phyloP scores from a whole-genome alignment of 495 filamentous ascomycete genomes.

The Cercophora sp. region DNA sequence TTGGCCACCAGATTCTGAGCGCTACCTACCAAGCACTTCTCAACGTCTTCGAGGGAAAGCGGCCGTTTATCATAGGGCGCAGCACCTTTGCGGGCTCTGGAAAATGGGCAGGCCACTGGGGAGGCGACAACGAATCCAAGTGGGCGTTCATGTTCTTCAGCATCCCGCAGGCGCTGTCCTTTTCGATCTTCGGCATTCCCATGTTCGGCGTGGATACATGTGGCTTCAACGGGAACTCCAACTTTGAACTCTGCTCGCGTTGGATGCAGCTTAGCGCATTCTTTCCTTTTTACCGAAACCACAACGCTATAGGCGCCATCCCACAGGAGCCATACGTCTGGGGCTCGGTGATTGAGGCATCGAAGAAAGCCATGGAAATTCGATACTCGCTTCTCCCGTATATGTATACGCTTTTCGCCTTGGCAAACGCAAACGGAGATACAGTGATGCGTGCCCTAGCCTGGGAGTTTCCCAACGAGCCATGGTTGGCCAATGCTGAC shows the following conservation, averaged over 20 bases:
- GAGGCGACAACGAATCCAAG: slow-evolving; percentile 70
- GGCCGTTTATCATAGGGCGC: slow-evolving; percentile 83
- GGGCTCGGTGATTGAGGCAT: slow-evolving; percentile 63
- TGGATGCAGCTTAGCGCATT: slow-evolving; percentile 88
- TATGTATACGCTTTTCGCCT: slow-evolving; percentile 75
- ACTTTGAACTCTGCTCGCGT: slow-evolving; percentile 72
- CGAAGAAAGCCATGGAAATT: slow-evolving; percentile 65
- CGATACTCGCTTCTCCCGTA: slow-evolving; percentile 74
- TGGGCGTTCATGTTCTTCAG: slow-evolving; percentile 72
- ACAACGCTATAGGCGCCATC: slow-evolving; percentile 61
- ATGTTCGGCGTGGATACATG: slow-evolving; percentile 87
- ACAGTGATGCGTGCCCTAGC: slow-evolving; percentile 78
- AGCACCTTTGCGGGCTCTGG: slow-evolving; percentile 78
- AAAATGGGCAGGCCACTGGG: slow-evolving; percentile 84
- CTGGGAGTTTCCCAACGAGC: slow-evolving; percentile 82
- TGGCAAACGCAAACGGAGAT: slow-evolving; percentile 61
- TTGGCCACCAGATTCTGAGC: slow-evolving; percentile 69
- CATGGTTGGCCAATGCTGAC: slow-evolving; percentile 61
- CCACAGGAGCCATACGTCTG: slow-evolving; percentile 76
- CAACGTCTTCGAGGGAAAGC: slow-evolving; percentile 56
- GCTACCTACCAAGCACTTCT: slow-evolving; percentile 75
- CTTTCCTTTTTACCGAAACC: slow-evolving; percentile 87
- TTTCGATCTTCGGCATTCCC: slow-evolving; percentile 78
- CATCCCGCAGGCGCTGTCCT: slow-evolving; percentile 76
- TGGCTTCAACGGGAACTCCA: slow-evolving; percentile 69